phyloP scores from a whole-genome alignment of 345 rosid species.

The Syzygium aromaticum region DNA sequence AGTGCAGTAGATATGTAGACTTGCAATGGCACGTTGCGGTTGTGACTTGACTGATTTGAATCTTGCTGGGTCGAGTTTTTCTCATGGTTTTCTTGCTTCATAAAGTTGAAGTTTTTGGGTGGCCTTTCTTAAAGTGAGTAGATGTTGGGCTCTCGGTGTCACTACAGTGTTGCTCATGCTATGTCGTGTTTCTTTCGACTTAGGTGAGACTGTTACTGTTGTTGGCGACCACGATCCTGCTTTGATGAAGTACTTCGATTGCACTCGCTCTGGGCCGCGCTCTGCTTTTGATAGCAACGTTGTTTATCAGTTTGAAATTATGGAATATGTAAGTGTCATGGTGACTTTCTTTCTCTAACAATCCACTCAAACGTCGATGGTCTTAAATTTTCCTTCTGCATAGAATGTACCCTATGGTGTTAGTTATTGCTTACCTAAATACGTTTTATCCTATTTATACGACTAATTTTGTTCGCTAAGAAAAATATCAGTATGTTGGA shows the following conservation, averaged over 20 bases:
- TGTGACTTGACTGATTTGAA: background rate
- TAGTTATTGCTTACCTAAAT: background rate
- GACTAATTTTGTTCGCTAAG: no score
- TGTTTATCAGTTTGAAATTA: conserved; percentile 88
- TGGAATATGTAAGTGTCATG: conserved; percentile 73
- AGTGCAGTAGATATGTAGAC: background rate
- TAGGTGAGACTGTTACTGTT: conserved; percentile 85
- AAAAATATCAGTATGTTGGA: background rate
- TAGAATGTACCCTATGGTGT: background rate
- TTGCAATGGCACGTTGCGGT: background rate
- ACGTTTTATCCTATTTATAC: background rate
- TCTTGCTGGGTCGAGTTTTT: background rate
- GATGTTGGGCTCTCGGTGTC: background rate
- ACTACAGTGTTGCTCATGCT: background rate
- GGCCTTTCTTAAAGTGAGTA: background rate
- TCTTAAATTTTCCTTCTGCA: background rate
- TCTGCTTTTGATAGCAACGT: conserved; percentile 86
- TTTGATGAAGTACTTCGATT: conserved; percentile 78
- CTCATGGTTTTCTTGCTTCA: background rate
- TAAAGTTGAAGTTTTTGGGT: background rate
- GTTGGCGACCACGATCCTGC: conserved; percentile 84
- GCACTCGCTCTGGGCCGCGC: conserved; percentile 91
- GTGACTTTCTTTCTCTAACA: background rate
- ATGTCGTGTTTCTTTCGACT: conserved; percentile 1
- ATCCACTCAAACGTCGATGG: background rate